phyloP scores from a whole-genome alignment of 192 early-diverging fungal genomes.

The Radiomyces spectabilis region DNA sequence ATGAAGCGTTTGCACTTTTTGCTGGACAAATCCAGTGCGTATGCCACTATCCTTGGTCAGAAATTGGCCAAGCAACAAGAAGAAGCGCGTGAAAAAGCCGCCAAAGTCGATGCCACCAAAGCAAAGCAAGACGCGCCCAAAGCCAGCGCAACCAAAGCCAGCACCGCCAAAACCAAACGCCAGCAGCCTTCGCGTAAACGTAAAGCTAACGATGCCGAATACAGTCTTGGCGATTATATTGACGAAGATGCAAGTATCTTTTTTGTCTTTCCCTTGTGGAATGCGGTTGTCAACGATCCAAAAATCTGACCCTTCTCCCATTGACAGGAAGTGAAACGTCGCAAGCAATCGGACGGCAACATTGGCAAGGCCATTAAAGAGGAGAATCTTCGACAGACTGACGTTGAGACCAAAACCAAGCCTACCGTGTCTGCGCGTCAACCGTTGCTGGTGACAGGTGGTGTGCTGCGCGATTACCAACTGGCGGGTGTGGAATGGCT shows the following conservation, averaged over 20 bases:
- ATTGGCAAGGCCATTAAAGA: constrained; percentile 12
- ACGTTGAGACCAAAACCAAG: constrained; percentile 20
- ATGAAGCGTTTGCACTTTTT: constrained; percentile 72
- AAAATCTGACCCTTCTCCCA: background rate
- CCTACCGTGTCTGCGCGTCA: constrained; percentile 57
- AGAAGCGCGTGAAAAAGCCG: constrained; percentile 48
- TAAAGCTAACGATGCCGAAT: constrained; percentile 37
- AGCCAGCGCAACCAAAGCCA: background rate
- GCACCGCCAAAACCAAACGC: constrained; percentile 14
- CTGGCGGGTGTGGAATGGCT: constrained; percentile 94
- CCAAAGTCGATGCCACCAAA: constrained; percentile 3
- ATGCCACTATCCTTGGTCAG: constrained; percentile 68
- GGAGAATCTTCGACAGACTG: background rate
- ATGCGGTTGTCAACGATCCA: too few relatives aligned
- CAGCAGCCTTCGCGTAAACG: constrained; percentile 25
- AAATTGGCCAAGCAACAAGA: constrained; percentile 70
- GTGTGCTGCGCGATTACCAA: constrained; percentile 89
- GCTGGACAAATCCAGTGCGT: constrained; percentile 75
- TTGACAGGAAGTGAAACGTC: constrained; percentile 29
- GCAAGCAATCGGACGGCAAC: constrained; percentile 12
- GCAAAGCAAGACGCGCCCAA: constrained; percentile 7
- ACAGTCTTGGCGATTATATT: constrained; percentile 43
- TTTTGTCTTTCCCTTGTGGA: background rate
- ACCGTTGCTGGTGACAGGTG: constrained; percentile 75
- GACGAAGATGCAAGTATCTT: constrained; percentile 29